phyloP scores from a whole-genome alignment of 2,329 filamentous ascomycete species.

The Sarocladium strictum region DNA sequence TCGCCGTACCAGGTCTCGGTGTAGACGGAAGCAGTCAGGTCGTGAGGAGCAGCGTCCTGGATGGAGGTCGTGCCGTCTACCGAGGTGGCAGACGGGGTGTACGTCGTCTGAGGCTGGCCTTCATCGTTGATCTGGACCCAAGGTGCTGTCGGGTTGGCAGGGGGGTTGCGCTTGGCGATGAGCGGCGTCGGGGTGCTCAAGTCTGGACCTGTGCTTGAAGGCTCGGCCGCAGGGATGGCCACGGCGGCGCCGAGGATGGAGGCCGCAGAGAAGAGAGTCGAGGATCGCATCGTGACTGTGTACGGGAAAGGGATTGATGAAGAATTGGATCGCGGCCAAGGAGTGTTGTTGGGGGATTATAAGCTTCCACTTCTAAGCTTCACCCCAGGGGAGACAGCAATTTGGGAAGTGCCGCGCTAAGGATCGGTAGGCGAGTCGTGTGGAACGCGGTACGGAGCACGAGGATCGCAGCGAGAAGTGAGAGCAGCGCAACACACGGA shows the following conservation, averaged over 20 bases:
- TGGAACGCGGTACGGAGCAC: not conserved
- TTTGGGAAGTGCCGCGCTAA: not conserved
- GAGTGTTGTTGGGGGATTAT: not conserved
- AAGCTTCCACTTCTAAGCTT: not conserved
- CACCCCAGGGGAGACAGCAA: not conserved
- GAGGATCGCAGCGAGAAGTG: not conserved
- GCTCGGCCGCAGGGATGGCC: not conserved
- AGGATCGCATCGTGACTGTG: not conserved
- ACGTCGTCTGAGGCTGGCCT: slow-evolving; percentile 37
- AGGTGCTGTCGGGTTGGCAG: slow-evolving; percentile 25
- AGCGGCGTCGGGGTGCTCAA: not conserved
- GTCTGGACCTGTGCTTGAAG: not conserved
- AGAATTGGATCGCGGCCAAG: not conserved
- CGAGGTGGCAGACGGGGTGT: slow-evolving; percentile 43
- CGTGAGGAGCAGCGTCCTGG: slow-evolving; percentile 35
- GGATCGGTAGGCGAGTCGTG: not conserved
- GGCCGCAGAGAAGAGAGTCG: not conserved
- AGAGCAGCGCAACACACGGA: not conserved
- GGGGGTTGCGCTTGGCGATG: slow-evolving; percentile 8
- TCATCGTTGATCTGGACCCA: slow-evolving; percentile 48
- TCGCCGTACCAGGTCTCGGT: slow-evolving; percentile 28
- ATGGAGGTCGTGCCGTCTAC: slow-evolving; percentile 36
- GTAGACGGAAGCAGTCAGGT: slow-evolving; percentile 39
- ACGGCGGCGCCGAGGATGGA: slow-evolving; percentile 1
- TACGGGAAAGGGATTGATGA: not conserved